Percentiles rank a stretch among this genome's conserved stretches.
These are phyloP conservation scores for Pezicula radicicola DNA, from an alignment of 2,329 filamentous ascomycete species.

Conservation along the genomic window DNA sequence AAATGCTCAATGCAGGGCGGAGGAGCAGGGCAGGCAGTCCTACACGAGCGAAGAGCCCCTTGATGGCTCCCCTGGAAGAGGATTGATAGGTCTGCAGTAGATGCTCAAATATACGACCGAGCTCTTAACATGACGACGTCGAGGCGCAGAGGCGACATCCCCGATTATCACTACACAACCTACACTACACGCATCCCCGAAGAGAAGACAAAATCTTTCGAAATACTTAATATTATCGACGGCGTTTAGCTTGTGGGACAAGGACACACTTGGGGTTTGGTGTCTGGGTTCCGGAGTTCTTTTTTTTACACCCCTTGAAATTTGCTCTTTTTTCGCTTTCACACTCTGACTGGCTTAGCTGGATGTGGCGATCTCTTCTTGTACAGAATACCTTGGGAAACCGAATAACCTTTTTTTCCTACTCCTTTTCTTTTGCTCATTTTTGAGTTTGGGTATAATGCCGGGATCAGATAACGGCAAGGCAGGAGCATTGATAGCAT, in stretches of 20 bases:
- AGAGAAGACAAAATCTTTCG: background rate
- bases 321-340: background rate
- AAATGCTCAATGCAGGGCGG: constrained; percentile 53
- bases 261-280: background rate
- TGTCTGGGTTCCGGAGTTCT: background rate
- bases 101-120: background rate
- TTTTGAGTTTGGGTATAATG: background rate
- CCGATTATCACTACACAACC: too few species aligned
- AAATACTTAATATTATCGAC: background rate
- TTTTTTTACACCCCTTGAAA: background rate
- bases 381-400: background rate
- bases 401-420: background rate
- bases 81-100: background rate
- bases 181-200: too few species aligned
- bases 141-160: background rate
- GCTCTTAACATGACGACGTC: background rate
- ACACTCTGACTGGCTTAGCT: background rate
- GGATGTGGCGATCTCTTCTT: background rate
- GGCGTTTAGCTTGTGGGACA: background rate
- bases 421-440: background rate
- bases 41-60: constrained; percentile 51
- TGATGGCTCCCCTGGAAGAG: constrained; percentile 48
- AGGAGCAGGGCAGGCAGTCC: constrained; percentile 42
- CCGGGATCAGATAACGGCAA: too few species aligned
- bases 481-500: too few species aligned